Base-by-base conservation (phyloP, 2,329 filamentous ascomycete species). In the Alternaria conjuncta region DNA sequence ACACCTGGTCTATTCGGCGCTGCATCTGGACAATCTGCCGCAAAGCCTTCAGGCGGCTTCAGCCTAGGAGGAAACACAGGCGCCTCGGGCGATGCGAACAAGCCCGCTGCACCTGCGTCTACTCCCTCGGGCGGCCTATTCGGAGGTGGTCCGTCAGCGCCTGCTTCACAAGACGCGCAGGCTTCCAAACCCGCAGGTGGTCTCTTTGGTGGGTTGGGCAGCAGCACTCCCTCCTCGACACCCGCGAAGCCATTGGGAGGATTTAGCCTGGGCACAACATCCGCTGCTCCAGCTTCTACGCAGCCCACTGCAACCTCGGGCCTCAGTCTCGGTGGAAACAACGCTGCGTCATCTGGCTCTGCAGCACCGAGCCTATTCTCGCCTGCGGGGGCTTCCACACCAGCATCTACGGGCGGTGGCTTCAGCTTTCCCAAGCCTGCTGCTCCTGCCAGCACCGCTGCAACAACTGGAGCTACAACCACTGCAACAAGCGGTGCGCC, bases 101-200 rank as follows among this genome's bases (percentile, higher is more conserved):
- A 78, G 65, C 72, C 67, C 26, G 71, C 73, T 36, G 71, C 73
- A 18, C 71, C 65, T 47, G 66, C 72, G 20, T 67, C 74, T 21
- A 61, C 78, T 18, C 57, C 72, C 9, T 55, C 68, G 6, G 56
- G 63, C 18, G 65, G 55, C 36, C 63, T 75, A 7, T 76, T 76
- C 60, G 69, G 74, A 41, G 68, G 59, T 20, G 68, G 59, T 68
- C 59, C 70, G 68, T 62, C 72, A 63, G 59, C 70, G 66, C 49
- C 70, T 78, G 26, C 78, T 78, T 64, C 76, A 68, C 60, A 74
- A 73, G 64, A 66, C 50, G 57, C 73, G 63, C 73, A 80, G 75
- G 72, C 77, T 23, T 66, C 76, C 41, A 78, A 78, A 63, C 67
- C 76, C 44, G 57, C 61, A 30, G 61, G 61, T 25, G 67, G 72